Evolutionary conservation across 106 monocot genomes (phyloP).

Genomic region (Vanilla planifolia): DNA sequence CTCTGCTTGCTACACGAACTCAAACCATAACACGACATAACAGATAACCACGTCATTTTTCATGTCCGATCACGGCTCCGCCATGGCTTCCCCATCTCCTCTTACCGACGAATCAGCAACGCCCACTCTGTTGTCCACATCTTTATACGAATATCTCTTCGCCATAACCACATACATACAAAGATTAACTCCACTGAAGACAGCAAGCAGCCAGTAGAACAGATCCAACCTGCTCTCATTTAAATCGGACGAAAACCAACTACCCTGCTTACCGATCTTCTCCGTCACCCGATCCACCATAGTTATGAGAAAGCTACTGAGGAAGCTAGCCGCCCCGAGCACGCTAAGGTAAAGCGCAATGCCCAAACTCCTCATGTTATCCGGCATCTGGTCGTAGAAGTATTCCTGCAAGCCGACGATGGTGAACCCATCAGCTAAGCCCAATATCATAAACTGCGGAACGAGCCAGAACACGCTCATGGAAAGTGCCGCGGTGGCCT

Average conservation of each 20-base stretch:
- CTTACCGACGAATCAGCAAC: conserved; percentile 1
- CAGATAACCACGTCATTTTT: no score
- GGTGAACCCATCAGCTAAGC: conserved; percentile 59
- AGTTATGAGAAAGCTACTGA: conserved; percentile 53
- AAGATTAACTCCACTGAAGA: conserved; percentile 25
- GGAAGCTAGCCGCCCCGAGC: conserved; percentile 52
- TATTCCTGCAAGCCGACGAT: conserved; percentile 74
- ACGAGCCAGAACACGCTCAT: conserved; percentile 69
- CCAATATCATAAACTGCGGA: conserved; percentile 70
- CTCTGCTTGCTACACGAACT: no score
- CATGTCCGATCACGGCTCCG: neutral
- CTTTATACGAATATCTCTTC: conserved; percentile 49
- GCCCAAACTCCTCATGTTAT: conserved; percentile 73
- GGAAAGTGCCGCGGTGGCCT: neutral
- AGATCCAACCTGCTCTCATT: conserved; percentile 42
- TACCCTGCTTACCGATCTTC: conserved; percentile 3
- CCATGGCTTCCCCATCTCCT: neutral
- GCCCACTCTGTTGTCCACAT: conserved; percentile 19
- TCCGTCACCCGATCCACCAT: conserved; percentile 30
- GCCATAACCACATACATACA: conserved; percentile 33
- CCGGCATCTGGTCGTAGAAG: conserved; percentile 84
- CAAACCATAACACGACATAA: no score
- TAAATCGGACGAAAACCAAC: conserved; percentile 63
- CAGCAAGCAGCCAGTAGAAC: conserved; percentile 41
- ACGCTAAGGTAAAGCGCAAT: conserved; percentile 67